Conservation (phyloP, 805 yeast genomes). For the Spathaspora girioi region DNA sequence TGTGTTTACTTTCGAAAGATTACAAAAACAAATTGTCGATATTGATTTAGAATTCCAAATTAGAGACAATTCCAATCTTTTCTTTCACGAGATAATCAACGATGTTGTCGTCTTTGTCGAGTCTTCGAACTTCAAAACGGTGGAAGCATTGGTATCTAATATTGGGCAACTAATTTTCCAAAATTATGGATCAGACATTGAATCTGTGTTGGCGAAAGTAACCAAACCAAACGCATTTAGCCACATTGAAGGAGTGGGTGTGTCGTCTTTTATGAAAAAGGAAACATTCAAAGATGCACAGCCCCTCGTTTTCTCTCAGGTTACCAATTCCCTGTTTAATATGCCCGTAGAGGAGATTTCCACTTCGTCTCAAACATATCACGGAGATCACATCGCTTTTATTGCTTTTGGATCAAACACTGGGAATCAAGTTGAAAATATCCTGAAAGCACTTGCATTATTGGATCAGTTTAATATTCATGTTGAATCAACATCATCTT, state of each 20-base stretch:
- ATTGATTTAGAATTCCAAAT: slow-evolving; percentile 41
- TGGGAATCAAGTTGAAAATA: slow-evolving; percentile 68
- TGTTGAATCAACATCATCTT: slow-evolving; percentile 64
- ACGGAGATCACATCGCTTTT: slow-evolving; percentile 50
- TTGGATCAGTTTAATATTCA: slow-evolving; percentile 39
- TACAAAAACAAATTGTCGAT: slow-evolving; percentile 76
- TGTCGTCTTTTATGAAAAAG: slow-evolving; percentile 53
- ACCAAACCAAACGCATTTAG: slow-evolving; percentile 88
- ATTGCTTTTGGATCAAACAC: slow-evolving; percentile 88
- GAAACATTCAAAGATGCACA: slow-evolving; percentile 32
- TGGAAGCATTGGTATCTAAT: slow-evolving; percentile 82
- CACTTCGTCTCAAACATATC: neutral
- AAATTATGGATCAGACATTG: slow-evolving; percentile 29
- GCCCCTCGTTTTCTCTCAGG: slow-evolving; percentile 12
- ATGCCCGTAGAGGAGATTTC: slow-evolving; percentile 24
- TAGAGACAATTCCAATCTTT: slow-evolving; percentile 25
- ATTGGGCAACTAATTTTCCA: slow-evolving; percentile 59
- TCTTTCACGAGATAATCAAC: slow-evolving; percentile 43
- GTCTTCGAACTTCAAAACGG: slow-evolving; percentile 79
- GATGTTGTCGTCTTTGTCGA: slow-evolving; percentile 62
- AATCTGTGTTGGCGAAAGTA: slow-evolving; percentile 54
- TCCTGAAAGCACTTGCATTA: slow-evolving; percentile 49
- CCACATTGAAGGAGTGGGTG: slow-evolving; percentile 88
- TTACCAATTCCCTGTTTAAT: slow-evolving; percentile 19
- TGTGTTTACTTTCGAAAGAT: slow-evolving; percentile 85